Conservation (phyloP, 352 stramenopile genomes). For the Phytophthora macrochlamydospora region DNA sequence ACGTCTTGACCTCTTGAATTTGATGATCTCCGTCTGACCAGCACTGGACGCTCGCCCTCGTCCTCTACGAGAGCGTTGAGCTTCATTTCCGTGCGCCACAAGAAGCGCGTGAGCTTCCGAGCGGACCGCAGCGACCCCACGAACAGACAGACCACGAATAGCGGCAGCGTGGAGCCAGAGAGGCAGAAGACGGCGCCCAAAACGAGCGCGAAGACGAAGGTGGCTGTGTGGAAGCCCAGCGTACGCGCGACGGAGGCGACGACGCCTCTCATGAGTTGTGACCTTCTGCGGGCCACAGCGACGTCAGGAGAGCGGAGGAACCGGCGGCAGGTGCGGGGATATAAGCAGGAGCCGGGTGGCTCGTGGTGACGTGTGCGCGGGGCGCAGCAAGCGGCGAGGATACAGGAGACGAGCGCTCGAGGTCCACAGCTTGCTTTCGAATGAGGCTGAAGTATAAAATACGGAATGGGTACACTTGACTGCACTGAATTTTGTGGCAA, state of each 20-base stretch:
- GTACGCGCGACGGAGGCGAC: conserved; percentile 42
- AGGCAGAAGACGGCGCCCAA: conserved; percentile 45
- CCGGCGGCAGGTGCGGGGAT: too few relatives aligned
- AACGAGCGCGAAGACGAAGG: conserved; percentile 43
- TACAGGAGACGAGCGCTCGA: not conserved
- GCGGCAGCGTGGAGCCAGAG: conserved; percentile 35
- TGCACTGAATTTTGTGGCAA: not conserved
- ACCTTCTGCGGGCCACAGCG: conserved; percentile 14
- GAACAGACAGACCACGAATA: conserved; percentile 58
- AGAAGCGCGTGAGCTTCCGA: conserved; percentile 47
- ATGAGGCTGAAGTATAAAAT: not conserved
- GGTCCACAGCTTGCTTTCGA: not conserved
- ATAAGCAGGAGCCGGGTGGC: too few relatives aligned
- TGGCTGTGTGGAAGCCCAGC: conserved; percentile 64
- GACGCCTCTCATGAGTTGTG: conserved; percentile 35
- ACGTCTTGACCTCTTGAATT: conserved; percentile 8
- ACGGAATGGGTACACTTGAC: not conserved
- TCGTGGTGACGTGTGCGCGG: not conserved
- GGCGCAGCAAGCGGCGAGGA: not conserved
- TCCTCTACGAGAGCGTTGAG: conserved; percentile 46
- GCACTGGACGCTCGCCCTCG: conserved; percentile 8
- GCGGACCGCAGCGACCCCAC: conserved; percentile 49
- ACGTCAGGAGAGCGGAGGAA: not conserved
- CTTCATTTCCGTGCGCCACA: conserved; percentile 63
- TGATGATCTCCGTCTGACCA: conserved; percentile 6